These are phyloP conservation scores for Microstegium vimineum DNA, from an alignment of 176 grass and related monocot genomes.

Conservation along the genomic window DNA sequence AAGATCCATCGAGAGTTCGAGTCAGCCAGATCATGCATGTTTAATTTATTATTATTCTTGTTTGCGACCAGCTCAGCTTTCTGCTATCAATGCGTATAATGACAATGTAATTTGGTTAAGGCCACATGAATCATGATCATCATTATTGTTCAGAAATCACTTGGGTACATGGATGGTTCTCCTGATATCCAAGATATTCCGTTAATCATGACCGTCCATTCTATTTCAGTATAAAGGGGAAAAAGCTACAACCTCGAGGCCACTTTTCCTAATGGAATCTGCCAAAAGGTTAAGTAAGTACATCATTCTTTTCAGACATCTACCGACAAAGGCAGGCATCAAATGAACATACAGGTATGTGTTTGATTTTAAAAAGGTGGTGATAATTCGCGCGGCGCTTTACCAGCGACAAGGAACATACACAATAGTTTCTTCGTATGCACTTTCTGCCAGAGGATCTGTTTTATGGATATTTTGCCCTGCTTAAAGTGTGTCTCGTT, in stretches of 20 bases:
- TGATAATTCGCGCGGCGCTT: conserved; percentile 33
- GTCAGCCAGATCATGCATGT: conserved; percentile 24
- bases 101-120: conserved; percentile 21
- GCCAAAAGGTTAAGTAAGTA: conserved; percentile 16
- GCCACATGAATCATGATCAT: conserved; percentile 24
- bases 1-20: conserved; percentile 8
- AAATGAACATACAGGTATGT: conserved; percentile 7
- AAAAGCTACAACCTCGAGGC: too few relatives aligned
- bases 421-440: conserved; percentile 17
- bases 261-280: conserved; percentile 19
- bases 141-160: conserved; percentile 20
- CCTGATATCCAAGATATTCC: neutral
- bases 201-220: neutral
- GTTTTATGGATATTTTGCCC: conserved; percentile 38
- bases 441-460: conserved; percentile 48
- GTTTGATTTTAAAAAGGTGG: conserved; percentile 24
- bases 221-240: neutral
- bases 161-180: neutral
- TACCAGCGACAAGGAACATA: conserved; percentile 25
- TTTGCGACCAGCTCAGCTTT: conserved; percentile 16
- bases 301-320: conserved; percentile 5
- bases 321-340: conserved; percentile 24
- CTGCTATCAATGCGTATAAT: conserved; percentile 1
- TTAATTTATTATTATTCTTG: conserved; percentile 24
- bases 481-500: conserved; percentile 9